Conservation (phyloP, 73 alveolate genomes). For the Tetrahymena thermophila region DNA sequence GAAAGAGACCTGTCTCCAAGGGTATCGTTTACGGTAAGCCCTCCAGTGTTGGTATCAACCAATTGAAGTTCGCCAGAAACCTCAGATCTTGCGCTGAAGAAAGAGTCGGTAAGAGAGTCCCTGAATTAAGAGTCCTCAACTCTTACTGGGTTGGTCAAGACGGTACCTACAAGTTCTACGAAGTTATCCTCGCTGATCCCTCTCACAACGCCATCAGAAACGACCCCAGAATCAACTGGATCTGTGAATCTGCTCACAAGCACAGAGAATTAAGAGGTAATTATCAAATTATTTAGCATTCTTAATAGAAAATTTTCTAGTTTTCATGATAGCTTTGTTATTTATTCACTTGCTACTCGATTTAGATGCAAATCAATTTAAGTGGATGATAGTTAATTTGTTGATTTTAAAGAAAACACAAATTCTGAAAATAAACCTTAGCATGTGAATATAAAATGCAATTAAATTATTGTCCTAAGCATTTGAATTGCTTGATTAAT, state of each 20-base stretch:
- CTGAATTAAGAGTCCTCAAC: conserved; percentile 94
- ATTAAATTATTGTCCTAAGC: no score
- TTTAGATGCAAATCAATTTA: background rate
- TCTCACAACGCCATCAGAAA: conserved; percentile 95
- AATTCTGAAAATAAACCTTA: background rate
- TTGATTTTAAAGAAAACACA: background rate
- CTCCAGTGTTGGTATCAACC: conserved; percentile 94
- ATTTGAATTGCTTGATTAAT: background rate
- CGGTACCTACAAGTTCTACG: conserved; percentile 96
- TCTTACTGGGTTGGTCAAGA: conserved; percentile 99
- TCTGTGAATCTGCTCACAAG: conserved; percentile 87
- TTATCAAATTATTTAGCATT: background rate
- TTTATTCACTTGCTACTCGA: background rate
- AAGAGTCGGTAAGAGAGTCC: conserved; percentile 94
- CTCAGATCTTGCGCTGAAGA: conserved; percentile 98
- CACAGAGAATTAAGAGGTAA: conserved; percentile 91
- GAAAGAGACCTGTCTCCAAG: conserved; percentile 91
- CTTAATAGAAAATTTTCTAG: background rate
- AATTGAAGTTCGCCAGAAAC: conserved; percentile 88
- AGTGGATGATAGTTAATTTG: background rate
- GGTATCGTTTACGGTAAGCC: conserved; percentile 99
- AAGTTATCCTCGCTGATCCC: conserved; percentile 98
- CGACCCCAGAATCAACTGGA: conserved; percentile 99
- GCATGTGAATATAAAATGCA: background rate
- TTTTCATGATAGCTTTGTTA: background rate